Percentiles rank a stretch among this genome's conserved stretches.
phyloP scores from a whole-genome alignment of 2,329 filamentous ascomycete species.

The Scolecobasidium constrictum region DNA sequence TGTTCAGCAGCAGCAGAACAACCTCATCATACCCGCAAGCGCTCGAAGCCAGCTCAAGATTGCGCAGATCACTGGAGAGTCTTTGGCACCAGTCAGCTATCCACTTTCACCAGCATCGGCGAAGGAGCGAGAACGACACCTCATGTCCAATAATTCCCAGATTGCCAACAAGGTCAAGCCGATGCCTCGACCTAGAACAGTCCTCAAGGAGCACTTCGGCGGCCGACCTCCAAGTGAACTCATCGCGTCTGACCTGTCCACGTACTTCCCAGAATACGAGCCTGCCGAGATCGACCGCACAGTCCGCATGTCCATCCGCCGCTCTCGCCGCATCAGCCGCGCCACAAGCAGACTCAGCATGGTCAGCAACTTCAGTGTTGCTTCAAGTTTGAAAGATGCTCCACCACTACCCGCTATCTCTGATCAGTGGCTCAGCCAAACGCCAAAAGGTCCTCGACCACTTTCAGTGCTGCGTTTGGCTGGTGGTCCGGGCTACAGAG shows the following conservation, averaged over 20 bases:
- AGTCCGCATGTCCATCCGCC: constrained; percentile 80
- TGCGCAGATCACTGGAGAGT: constrained; percentile 80
- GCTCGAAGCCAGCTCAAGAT: constrained; percentile 78
- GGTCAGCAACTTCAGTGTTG: constrained; percentile 85
- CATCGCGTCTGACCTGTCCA: constrained; percentile 90
- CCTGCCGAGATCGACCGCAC: constrained; percentile 93
- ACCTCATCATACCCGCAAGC: constrained; percentile 47
- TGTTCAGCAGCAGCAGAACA: constrained; percentile 60
- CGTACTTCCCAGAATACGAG: constrained; percentile 93
- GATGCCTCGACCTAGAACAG: not conserved
- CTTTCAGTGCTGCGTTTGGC: constrained; percentile 50
- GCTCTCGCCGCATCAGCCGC: constrained; percentile 82
- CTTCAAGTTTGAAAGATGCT: constrained; percentile 84
- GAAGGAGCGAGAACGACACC: constrained; percentile 54
- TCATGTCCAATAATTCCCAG: constrained; percentile 8
- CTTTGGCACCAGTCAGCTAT: constrained; percentile 73
- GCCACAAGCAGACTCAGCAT: constrained; percentile 89
- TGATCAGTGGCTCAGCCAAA: constrained; percentile 65
- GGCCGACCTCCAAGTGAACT: constrained; percentile 90
- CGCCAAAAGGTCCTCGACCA: constrained; percentile 32
- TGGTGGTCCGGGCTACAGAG: constrained; percentile 57
- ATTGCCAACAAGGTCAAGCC: not conserved
- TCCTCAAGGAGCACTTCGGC: constrained; percentile 73
- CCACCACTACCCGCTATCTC: constrained; percentile 93
- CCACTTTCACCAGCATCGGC: constrained; percentile 71